Evolutionary conservation across 1,284 basidiomycete species (phyloP).

Genomic region (Ustilago bromivora): DNA sequence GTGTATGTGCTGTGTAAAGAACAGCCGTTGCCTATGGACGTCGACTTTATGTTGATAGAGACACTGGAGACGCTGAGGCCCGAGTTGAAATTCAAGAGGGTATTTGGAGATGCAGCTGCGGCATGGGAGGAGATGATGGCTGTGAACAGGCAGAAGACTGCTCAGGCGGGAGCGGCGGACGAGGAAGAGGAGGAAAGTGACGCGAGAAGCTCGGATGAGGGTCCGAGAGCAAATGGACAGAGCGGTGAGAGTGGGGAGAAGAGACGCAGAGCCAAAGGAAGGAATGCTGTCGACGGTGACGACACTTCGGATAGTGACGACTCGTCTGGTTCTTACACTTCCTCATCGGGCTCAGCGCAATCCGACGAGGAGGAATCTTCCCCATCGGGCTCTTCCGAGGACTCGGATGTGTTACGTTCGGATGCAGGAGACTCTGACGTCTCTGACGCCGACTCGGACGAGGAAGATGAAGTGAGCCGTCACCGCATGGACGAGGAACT

Average conservation of each 20-base stretch:
- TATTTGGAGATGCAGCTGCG: conserved; percentile 82
- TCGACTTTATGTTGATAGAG: conserved; percentile 95
- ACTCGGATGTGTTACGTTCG: conserved; percentile 16
- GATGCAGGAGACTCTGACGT: conserved; percentile 17
- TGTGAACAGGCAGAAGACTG: conserved; percentile 51
- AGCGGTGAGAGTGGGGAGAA: conserved; percentile 73
- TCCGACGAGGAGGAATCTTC: conserved; percentile 20
- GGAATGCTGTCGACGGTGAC: conserved; percentile 74
- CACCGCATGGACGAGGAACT: conserved; percentile 70
- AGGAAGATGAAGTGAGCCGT: conserved; percentile 33
- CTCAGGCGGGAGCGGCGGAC: conserved; percentile 10
- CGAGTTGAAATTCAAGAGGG: conserved; percentile 74
- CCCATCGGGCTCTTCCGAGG: conserved; percentile 13
- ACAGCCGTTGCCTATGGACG: conserved; percentile 86
- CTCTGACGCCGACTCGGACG: conserved; percentile 34
- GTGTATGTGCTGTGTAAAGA: conserved; percentile 91
- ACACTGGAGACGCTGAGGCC: conserved; percentile 77
- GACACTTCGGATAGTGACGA: conserved; percentile 18
- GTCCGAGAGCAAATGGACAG: conserved; percentile 65
- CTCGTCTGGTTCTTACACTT: conserved; percentile 8
- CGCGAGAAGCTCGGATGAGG: conserved; percentile 28
- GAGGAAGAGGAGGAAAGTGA: conserved; percentile 39
- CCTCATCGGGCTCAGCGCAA: conserved; percentile 17
- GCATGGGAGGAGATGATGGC: conserved; percentile 91
- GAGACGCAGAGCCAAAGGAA: conserved; percentile 73